Percentiles rank a stretch among this genome's conserved stretches.
phyloP scores from a whole-genome alignment of 2,329 filamentous ascomycete genomes.

The Chaetomiaceae sp. region DNA sequence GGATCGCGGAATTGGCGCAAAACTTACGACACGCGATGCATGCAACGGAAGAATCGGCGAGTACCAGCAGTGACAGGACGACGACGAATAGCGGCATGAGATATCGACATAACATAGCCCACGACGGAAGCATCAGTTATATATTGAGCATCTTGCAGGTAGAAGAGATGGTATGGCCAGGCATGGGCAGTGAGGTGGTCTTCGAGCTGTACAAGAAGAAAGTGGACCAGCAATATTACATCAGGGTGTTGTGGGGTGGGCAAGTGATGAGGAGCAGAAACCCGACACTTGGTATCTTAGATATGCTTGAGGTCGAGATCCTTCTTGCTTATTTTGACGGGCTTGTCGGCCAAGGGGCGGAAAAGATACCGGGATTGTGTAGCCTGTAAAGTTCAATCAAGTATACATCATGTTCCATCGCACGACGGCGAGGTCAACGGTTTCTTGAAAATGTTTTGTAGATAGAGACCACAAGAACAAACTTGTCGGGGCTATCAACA shows the following conservation, averaged over 20 bases:
- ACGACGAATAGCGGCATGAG: constrained; percentile 31
- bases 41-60: constrained; percentile 25
- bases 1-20: constrained; percentile 62
- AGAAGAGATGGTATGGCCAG: constrained; percentile 75
- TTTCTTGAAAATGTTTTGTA: too few species aligned
- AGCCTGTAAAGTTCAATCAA: too few species aligned
- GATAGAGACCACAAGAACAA: too few species aligned
- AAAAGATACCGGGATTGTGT: not conserved
- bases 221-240: constrained; percentile 36
- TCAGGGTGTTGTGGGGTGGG: constrained; percentile 68
- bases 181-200: constrained; percentile 73
- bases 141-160: constrained; percentile 65
- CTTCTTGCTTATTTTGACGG: constrained; percentile 67
- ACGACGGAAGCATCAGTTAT: constrained; percentile 66
- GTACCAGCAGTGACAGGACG: too few species aligned
- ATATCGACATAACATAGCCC: constrained; percentile 73
- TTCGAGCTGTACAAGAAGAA: constrained; percentile 59
- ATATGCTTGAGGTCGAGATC: constrained; percentile 62
- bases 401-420: too few species aligned
- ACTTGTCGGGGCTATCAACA: too few species aligned
- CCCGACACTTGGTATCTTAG: constrained; percentile 59
- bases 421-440: too few species aligned
- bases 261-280: constrained; percentile 60
- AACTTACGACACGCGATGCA: constrained; percentile 55
- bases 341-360: constrained; percentile 51